These are phyloP conservation scores for Syzygium aromaticum DNA, from an alignment of 345 rosid species.

Conservation along the genomic window DNA sequence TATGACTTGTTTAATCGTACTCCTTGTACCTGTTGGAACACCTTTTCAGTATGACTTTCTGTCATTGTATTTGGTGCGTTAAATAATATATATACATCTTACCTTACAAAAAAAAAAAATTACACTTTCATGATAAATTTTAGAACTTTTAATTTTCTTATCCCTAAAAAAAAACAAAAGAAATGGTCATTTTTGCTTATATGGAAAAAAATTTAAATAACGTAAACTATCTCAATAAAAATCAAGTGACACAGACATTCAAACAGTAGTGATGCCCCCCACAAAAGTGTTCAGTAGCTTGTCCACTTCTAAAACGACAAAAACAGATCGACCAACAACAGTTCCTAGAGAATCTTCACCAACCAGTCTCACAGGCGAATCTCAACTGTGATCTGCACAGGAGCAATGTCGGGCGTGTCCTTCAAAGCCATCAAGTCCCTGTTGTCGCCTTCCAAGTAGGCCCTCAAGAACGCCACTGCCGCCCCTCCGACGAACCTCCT, in stretches of 20 bases:
- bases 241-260: not conserved
- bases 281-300: not conserved
- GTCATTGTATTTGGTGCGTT: too few species aligned
- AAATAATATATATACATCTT: too few species aligned
- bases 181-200: not conserved
- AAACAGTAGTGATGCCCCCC: not conserved
- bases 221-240: not conserved
- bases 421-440: constrained; percentile 38
- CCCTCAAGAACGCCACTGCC: constrained; percentile 59
- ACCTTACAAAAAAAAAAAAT: too few species aligned
- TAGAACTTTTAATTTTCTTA: too few species aligned
- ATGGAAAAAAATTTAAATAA: not conserved
- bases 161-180: not conserved
- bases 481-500: constrained; percentile 66
- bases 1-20: too few species aligned
- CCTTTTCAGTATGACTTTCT: too few species aligned
- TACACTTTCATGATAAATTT: too few species aligned
- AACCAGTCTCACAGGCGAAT: not conserved
- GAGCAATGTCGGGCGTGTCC: constrained; percentile 32
- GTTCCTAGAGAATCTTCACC: not conserved
- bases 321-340: not conserved
- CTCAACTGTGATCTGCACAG: constrained; percentile 11
- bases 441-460: constrained; percentile 42
- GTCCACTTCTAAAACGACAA: not conserved
- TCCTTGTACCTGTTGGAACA: too few species aligned